phyloP scores from a whole-genome alignment of 140 eudicot species.

The Ambrosia hybrid region DNA sequence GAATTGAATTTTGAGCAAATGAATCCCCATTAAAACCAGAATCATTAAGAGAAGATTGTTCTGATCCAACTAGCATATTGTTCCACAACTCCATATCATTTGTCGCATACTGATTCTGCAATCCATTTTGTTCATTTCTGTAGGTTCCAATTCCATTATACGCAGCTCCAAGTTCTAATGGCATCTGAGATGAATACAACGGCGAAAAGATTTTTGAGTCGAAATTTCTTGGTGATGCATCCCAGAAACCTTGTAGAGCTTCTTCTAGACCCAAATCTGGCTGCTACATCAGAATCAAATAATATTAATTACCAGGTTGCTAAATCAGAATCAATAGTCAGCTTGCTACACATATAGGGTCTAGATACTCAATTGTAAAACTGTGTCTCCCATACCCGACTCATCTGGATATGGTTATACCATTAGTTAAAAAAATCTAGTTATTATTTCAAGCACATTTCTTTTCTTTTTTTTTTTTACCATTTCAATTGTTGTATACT shows the following conservation, averaged over 20 bases:
- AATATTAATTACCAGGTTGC: too few relatives aligned
- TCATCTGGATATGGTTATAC: too few relatives aligned
- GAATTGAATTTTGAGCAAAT: conserved; percentile 27
- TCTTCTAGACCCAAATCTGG: conserved; percentile 51
- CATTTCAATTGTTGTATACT: too few relatives aligned
- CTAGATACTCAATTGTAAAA: too few relatives aligned
- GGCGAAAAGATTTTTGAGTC: conserved; percentile 62
- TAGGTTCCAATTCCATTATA: conserved; percentile 21
- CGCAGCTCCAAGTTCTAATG: conserved; percentile 46
- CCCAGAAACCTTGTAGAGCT: conserved; percentile 35
- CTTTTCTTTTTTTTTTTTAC: too few relatives aligned
- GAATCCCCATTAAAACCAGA: conserved; percentile 20
- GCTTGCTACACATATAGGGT: not conserved
- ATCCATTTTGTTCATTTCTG: conserved; percentile 12
- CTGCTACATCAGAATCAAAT: conserved; percentile 29
- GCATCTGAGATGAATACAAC: conserved; percentile 43
- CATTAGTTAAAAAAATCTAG: too few relatives aligned
- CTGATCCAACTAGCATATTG: conserved; percentile 34
- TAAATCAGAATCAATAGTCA: not conserved
- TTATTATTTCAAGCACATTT: too few relatives aligned
- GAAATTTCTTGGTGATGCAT: conserved; percentile 26
- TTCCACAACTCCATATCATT: conserved; percentile 47
- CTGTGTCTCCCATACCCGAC: too few relatives aligned
- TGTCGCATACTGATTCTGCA: conserved; percentile 46
- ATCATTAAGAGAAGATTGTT: conserved; percentile 38